Conservation (phyloP, 139 green algal genomes). For the Picochlorum sp. region DNA sequence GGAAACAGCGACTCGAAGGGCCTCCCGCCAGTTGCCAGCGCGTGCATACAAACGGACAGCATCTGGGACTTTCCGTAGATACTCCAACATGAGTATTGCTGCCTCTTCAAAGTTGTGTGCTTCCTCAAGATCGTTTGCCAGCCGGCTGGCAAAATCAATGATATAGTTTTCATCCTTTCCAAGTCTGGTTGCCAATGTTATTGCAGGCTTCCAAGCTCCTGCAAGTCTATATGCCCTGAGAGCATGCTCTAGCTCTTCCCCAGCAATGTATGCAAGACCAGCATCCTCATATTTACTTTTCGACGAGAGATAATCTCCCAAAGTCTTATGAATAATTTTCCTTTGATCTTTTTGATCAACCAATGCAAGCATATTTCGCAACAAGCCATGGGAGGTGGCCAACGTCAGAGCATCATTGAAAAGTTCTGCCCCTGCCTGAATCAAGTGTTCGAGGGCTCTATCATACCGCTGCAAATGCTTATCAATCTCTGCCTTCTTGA, state of each 20-base stretch:
- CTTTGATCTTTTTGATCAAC: constrained; percentile 16
- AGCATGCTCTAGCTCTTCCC: constrained; percentile 36
- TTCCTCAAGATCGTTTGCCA: constrained; percentile 56
- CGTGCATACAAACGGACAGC: constrained; percentile 48
- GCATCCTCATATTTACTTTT: constrained; percentile 50
- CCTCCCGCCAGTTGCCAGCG: constrained; percentile 47
- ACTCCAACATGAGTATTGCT: constrained; percentile 47
- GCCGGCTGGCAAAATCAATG: constrained; percentile 41
- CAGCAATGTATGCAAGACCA: constrained; percentile 59
- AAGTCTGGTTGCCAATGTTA: constrained; percentile 54
- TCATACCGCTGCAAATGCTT: constrained; percentile 55
- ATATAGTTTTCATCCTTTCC: constrained; percentile 21
- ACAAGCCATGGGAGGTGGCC: constrained; percentile 50
- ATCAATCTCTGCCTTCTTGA: constrained; percentile 62
- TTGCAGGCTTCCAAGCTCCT: constrained; percentile 65
- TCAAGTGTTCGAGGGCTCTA: constrained; percentile 53
- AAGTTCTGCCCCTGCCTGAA: constrained; percentile 42
- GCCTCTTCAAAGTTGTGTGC: constrained; percentile 46
- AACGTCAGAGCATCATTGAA: constrained; percentile 56
- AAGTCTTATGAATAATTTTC: constrained; percentile 31
- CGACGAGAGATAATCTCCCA: constrained; percentile 39
- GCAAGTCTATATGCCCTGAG: constrained; percentile 60
- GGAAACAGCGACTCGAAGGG: constrained; percentile 21
- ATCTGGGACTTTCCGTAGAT: constrained; percentile 54
- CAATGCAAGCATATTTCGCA: constrained; percentile 62